A percentile compares a stretch with the other conserved stretches of the same genome.
phyloP scores from a whole-genome alignment of 179 eudicot genomes.

The Actinidia polygama region DNA sequence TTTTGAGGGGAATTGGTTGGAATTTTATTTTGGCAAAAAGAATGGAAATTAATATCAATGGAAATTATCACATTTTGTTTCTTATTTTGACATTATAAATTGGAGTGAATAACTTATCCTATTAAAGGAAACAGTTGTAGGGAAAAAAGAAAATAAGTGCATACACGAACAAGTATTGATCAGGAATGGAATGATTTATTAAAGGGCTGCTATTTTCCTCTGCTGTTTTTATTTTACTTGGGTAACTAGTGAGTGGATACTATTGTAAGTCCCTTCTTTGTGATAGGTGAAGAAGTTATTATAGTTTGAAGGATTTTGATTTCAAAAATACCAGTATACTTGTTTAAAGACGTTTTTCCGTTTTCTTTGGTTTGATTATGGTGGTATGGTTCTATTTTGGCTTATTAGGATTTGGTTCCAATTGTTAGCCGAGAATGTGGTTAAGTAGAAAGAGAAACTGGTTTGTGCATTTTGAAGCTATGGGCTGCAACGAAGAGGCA shows the following conservation, averaged over 20 bases:
- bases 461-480: background rate
- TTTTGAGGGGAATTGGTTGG: background rate
- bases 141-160: background rate
- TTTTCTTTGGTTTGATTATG: background rate
- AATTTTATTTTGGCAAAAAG: background rate
- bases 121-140: background rate
- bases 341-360: background rate
- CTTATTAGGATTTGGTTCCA: background rate
- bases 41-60: background rate
- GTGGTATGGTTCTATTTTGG: background rate
- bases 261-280: background rate
- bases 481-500: background rate
- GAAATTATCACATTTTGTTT: background rate
- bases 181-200: background rate
- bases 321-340: background rate
- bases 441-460: background rate
- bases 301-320: slow-evolving; percentile 1
- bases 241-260: background rate
- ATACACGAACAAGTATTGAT: background rate
- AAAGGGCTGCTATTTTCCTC: background rate
- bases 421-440: background rate
- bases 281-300: background rate
- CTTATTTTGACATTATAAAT: background rate
- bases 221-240: background rate
- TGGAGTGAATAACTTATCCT: background rate